These are phyloP conservation scores for Colletotrichum nymphaeae DNA, from an alignment of 2,329 filamentous ascomycete species.

Conservation along the genomic window DNA sequence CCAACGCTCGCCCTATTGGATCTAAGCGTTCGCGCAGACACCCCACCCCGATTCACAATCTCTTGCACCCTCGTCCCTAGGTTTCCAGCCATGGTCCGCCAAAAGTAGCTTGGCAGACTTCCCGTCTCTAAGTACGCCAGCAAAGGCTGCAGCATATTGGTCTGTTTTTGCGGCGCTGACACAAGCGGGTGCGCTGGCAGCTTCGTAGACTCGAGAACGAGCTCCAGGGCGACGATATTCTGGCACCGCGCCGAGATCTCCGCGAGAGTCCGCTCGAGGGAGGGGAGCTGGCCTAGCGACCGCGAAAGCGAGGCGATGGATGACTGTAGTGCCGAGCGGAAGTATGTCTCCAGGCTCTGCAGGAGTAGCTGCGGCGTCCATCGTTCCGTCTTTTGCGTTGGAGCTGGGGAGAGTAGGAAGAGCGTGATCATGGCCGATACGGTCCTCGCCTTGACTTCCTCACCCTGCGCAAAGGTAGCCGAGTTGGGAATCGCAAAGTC, in stretches of 20 bases:
- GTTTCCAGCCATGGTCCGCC: constrained; percentile 86
- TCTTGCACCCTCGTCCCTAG: constrained; percentile 85
- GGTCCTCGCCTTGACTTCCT: constrained; percentile 80
- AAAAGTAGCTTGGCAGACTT: constrained; percentile 91
- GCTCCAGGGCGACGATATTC: constrained; percentile 89
- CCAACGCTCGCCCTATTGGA: constrained; percentile 80
- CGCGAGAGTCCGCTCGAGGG: constrained; percentile 81
- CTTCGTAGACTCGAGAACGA: constrained; percentile 76
- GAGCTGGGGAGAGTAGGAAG: constrained; percentile 82
- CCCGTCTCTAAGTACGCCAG: constrained; percentile 86
- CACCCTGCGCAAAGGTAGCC: constrained; percentile 71
- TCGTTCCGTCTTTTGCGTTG: constrained; percentile 62
- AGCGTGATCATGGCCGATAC: constrained; percentile 81
- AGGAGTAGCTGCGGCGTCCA: constrained; percentile 79
- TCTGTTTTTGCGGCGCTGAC: constrained; percentile 46
- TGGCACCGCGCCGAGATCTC: constrained; percentile 89
- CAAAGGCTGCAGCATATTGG: constrained; percentile 76
- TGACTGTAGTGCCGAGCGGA: constrained; percentile 83
- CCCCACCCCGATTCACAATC: constrained; percentile 83
- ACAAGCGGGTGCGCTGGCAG: constrained; percentile 77
- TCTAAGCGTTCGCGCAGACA: constrained; percentile 82
- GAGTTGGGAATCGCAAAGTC: constrained; percentile 79
- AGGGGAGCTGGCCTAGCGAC: constrained; percentile 82
- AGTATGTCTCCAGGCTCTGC: constrained; percentile 81
- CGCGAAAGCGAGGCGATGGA: constrained; percentile 80